phyloP scores from a whole-genome alignment of 441 rosid species.

The Melastoma candidum region DNA sequence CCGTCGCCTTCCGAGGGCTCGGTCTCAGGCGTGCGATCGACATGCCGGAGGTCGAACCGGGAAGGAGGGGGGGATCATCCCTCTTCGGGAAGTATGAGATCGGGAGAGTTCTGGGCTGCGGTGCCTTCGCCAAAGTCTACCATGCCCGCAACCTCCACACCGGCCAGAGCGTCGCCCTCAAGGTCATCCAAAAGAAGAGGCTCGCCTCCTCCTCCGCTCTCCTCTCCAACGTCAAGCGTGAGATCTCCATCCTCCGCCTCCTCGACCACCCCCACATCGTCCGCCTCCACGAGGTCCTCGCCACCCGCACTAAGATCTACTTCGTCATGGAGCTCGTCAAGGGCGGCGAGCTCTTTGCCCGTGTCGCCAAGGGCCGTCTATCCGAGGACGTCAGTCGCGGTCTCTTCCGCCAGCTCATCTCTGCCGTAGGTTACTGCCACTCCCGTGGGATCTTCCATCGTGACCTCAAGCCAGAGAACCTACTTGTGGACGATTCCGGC shows the following conservation, averaged over 20 bases:
- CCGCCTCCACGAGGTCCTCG: conserved; percentile 15
- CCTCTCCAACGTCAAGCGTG: conserved; percentile 16
- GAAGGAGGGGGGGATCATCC: not conserved
- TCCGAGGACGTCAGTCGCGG: conserved; percentile 16
- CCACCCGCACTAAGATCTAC: conserved; percentile 17
- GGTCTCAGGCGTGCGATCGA: conserved; percentile 9
- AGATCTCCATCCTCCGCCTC: conserved; percentile 22
- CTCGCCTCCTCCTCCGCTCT: conserved; percentile 12
- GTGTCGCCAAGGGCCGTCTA: conserved; percentile 20
- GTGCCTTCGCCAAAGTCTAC: conserved; percentile 19
- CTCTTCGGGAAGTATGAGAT: conserved; percentile 18
- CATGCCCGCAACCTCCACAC: conserved; percentile 15
- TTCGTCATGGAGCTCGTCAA: conserved; percentile 18
- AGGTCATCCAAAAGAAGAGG: conserved; percentile 20
- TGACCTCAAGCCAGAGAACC: conserved; percentile 13
- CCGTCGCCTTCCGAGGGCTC: conserved; percentile 1
- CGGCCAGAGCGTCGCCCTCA: conserved; percentile 19
- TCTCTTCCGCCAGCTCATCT: conserved; percentile 18
- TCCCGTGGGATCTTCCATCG: conserved; percentile 12
- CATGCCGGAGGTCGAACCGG: conserved; percentile 16
- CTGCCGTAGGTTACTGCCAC: conserved; percentile 21
- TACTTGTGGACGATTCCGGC: conserved; percentile 8
- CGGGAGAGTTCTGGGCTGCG: conserved; percentile 19
- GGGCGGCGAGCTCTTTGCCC: conserved; percentile 19
- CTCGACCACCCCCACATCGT: conserved; percentile 17